Conservation (phyloP, 202 grass and related monocot species). For the Setaria viridis region DNA sequence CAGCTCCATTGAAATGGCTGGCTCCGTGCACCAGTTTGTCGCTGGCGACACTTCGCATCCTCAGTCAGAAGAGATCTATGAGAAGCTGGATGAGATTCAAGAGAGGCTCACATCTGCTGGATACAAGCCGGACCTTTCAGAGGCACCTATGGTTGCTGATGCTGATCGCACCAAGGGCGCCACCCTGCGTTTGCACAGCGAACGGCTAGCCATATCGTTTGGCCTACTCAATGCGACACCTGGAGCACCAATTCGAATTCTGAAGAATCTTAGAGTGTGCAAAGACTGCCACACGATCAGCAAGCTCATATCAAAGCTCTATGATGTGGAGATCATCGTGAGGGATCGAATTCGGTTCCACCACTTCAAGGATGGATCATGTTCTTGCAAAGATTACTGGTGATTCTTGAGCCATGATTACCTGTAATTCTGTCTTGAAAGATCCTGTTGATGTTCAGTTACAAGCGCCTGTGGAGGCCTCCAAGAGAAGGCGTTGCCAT, state of each 20-base stretch:
- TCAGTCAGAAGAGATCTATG: constrained; percentile 63
- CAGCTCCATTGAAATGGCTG: constrained; percentile 82
- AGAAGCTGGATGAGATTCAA: constrained; percentile 64
- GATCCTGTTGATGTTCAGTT: neutral
- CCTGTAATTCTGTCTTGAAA: neutral
- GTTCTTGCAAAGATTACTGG: constrained; percentile 88
- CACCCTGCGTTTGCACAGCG: constrained; percentile 71
- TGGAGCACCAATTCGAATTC: constrained; percentile 63
- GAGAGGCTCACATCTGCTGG: constrained; percentile 53
- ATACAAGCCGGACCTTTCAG: constrained; percentile 71
- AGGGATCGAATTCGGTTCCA: constrained; percentile 78
- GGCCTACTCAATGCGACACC: constrained; percentile 53
- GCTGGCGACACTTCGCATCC: constrained; percentile 81
- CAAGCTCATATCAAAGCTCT: constrained; percentile 66
- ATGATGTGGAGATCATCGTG: constrained; percentile 66
- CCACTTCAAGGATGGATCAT: constrained; percentile 76
- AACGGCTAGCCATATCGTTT: constrained; percentile 83
- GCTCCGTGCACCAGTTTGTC: constrained; percentile 72
- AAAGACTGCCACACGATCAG: constrained; percentile 78
- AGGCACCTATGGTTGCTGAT: constrained; percentile 62
- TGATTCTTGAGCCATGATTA: constrained; percentile 45
- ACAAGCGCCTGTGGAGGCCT: neutral
- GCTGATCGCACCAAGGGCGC: constrained; percentile 50
- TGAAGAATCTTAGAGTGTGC: constrained; percentile 87
- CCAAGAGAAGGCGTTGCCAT: neutral